Evolutionary conservation across 805 yeast genomes (phyloP), one percentile per base, ranked within the genome.

Genomic region (Wickerhamomyces silvicola): DNA sequence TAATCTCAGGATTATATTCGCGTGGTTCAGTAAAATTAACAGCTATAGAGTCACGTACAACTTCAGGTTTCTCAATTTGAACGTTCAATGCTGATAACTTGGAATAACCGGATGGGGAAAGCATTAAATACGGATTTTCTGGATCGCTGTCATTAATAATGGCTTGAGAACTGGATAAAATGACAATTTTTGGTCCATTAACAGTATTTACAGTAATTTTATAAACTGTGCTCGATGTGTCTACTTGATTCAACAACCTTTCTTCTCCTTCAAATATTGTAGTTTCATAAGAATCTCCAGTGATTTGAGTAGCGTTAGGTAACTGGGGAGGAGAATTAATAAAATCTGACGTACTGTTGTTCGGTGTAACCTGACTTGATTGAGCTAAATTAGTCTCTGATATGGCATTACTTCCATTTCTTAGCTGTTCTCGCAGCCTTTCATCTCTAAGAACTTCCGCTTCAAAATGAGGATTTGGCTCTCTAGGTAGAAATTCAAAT

Each of bases 401-500:
- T 3, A 22, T 18, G 3, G 17, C 8, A 7, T 24, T 18, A 7
- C 3, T 18, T 11, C 27, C 28, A 10, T 32, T 32, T 30, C 41
- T 41, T 20, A 45, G 29, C 14, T 45, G 48, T 22, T 41, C 39
- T 36, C 51, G 45, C 18, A 48, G 22, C 26, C 52, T 33, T 20
- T 42, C 38, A 33, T 42, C 45, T 35, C 54, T 42, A 32, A 45
- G 47, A 8, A 41, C 42, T 28, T 52, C 54, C 7, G 36, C 39
- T 17, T 42, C 41, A 26, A 42, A 52, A 24, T 42, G 28, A 18
- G 54, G 56, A 33, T 51, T 50, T 22, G 57, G 54, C 22, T 46
- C 51, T 33, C 49, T 45, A 22, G 60, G 59, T 17, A 52, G 37
- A 28, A 49, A 54, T 13, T 54, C 60, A 41, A 55, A 53, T 4